Evolutionary conservation across 805 yeast genomes (phyloP).

Genomic region (Candida incommunis): DNA sequence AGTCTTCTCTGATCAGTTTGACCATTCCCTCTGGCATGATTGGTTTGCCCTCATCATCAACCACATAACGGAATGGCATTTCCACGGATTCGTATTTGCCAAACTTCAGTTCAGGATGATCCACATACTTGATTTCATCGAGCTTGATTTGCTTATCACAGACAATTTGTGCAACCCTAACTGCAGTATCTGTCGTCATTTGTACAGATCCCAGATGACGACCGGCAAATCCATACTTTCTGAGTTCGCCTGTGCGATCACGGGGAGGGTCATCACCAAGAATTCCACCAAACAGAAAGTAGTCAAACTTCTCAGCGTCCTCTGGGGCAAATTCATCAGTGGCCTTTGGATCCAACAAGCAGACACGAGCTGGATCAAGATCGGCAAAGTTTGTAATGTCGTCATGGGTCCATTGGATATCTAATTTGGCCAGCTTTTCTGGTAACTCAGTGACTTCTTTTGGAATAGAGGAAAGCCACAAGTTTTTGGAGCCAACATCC

Average conservation of each 20-base stretch:
- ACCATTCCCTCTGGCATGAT: slow-evolving; percentile 89
- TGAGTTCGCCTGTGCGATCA: slow-evolving; percentile 84
- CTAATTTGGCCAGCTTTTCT: slow-evolving; percentile 31
- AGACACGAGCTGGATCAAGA: slow-evolving; percentile 38
- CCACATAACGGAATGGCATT: slow-evolving; percentile 91
- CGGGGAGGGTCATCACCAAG: slow-evolving; percentile 79
- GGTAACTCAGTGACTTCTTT: slow-evolving; percentile 53
- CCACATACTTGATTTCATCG: slow-evolving; percentile 70
- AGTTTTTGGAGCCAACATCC: slow-evolving; percentile 69
- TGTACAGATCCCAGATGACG: slow-evolving; percentile 78
- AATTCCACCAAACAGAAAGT: slow-evolving; percentile 92
- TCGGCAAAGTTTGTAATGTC: slow-evolving; percentile 36
- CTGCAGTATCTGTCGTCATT: slow-evolving; percentile 97
- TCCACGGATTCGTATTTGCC: slow-evolving; percentile 84
- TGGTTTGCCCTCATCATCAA: slow-evolving; percentile 51
- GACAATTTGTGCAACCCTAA: slow-evolving; percentile 76
- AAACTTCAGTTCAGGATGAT: slow-evolving; percentile 87
- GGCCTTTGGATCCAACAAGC: slow-evolving; percentile 86
- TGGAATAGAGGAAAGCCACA: slow-evolving; percentile 68
- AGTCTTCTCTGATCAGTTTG: slow-evolving; percentile 68
- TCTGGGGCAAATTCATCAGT: slow-evolving; percentile 53
- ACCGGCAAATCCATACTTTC: slow-evolving; percentile 77
- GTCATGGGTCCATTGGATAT: slow-evolving; percentile 63
- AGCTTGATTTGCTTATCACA: slow-evolving; percentile 44
- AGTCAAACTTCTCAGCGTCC: slow-evolving; percentile 57